Evolutionary conservation across 805 yeast genomes (phyloP), one percentile per base, ranked within the genome.

Genomic region (Metschnikowia peoriensis): DNA sequence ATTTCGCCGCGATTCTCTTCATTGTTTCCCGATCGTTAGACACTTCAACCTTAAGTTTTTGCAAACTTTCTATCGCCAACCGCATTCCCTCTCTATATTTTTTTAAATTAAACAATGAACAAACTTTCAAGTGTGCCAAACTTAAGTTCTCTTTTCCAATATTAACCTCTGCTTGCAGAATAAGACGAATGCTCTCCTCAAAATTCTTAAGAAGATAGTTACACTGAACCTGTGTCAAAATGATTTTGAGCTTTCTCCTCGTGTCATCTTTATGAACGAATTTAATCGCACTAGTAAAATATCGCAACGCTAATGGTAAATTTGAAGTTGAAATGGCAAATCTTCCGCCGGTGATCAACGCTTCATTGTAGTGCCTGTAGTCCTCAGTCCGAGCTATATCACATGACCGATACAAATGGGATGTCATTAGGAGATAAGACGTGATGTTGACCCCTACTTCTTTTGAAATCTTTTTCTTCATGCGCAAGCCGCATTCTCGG

Each of bases 301-400:
- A 77, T n/a, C 61, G 55, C 34, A 77, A 63, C 0, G 83, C 76
- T 41, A 72, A 61, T 28, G 61, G 64, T 51, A 73, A 68, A 55
- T 77, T 80, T 45, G 71, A 76, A 10, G 75, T 70, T 10, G 73
- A 71, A 44, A 75, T 72, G 0, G 82, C 79, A 51, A 66, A 66
- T 47, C 68, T 66, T 1, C 82, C 82, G 0, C 83, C 81, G 17
- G 67, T 65, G 4, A 72, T 65, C 40, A 79, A 59, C 6, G 77
- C 73, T 2, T 70, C 71, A 14, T 71, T 53, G 49, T 75, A 80
- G 0, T 64, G 66, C 6, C 64, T 63, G 17, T 52, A 49, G 38
- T 80, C 83, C 5, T 69, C 72, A 1, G 51, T 53, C 38, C 57
- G 54, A 6, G 67, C 69, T 2, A 67, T 74, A 11, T 66, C 63